Conservation (phyloP, 163 green algal species). For the Scenedesmus sp. region DNA sequence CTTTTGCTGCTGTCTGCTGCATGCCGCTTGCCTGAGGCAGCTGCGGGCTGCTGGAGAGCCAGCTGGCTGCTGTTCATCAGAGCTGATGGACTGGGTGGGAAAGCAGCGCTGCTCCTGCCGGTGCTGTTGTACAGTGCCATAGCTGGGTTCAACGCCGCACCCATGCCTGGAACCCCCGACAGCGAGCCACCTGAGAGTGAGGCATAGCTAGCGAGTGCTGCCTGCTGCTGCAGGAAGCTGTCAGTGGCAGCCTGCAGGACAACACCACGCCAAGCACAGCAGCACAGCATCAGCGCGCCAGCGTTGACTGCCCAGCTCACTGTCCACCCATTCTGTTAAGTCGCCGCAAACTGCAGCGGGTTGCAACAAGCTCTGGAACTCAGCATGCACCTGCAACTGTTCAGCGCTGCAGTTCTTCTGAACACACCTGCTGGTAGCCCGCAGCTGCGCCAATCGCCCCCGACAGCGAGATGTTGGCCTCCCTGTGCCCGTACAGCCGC, state of each 20-base stretch:
- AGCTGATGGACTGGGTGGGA: too few species aligned
- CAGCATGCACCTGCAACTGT: not conserved
- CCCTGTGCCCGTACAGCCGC: conserved; percentile 75
- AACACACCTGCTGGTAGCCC: conserved; percentile 45
- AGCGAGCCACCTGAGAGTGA: not conserved
- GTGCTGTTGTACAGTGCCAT: not conserved
- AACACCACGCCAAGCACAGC: not conserved
- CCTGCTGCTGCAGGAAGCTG: conserved; percentile 27
- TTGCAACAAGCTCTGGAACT: not conserved
- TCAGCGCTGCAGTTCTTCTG: too few species aligned
- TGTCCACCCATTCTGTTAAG: too few species aligned
- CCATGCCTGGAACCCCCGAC: not conserved
- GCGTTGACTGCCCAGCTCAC: too few species aligned
- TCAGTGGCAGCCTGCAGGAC: conserved; percentile 7
- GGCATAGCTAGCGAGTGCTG: not conserved
- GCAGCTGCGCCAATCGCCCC: conserved; percentile 64
- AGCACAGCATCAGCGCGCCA: too few species aligned
- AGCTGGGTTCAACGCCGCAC: not conserved
- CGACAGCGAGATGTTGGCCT: conserved; percentile 69
- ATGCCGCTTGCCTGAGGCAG: not conserved
- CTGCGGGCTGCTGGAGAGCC: not conserved
- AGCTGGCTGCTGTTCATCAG: not conserved
- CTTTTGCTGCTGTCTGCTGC: not conserved
- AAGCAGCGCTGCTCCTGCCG: not conserved
- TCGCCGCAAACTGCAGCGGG: not conserved